Evolutionary conservation across 164 flowering plant species (phyloP).

Genomic region (Macadamia integrifolia): DNA sequence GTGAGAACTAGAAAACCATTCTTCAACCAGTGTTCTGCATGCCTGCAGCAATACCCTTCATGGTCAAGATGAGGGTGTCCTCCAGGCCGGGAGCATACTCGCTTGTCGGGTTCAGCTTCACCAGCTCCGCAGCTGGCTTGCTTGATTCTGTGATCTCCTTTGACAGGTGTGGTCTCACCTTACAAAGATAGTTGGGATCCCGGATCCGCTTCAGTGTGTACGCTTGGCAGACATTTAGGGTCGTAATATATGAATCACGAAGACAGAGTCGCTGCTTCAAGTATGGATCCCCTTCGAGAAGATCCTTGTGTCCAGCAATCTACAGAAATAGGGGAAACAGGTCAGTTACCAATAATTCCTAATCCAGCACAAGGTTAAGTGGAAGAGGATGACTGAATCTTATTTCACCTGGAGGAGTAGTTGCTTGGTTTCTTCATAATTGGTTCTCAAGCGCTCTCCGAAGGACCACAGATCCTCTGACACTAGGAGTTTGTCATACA

Average conservation of each 20-base stretch:
- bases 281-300: conserved; percentile 92
- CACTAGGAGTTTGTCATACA: conserved; percentile 89
- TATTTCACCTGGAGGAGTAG: conserved; percentile 70
- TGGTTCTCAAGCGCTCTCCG: conserved; percentile 67
- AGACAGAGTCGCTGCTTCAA: conserved; percentile 84
- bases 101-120: conserved; percentile 83
- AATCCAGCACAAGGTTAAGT: neutral
- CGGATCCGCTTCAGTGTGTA: conserved; percentile 89
- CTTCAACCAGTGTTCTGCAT: conserved; percentile 94
- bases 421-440: conserved; percentile 77
- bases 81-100: conserved; percentile 98
- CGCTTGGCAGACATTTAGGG: conserved; percentile 86
- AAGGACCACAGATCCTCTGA: conserved; percentile 81
- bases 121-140: conserved; percentile 72
- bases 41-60: conserved; percentile 99
- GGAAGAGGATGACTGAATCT: neutral
- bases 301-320: conserved; percentile 93
- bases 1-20: neutral
- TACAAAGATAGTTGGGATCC: conserved; percentile 67
- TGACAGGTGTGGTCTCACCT: conserved; percentile 77
- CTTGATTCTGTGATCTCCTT: conserved; percentile 58
- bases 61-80: conserved; percentile 97
- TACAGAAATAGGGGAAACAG: conserved; percentile 17
- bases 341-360: neutral
- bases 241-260: conserved; percentile 95